Percentiles rank a stretch among this genome's conserved stretches.
These are phyloP conservation scores for Artemisia argyi DNA, from an alignment of 129 eudicot species.

Conservation along the genomic window DNA sequence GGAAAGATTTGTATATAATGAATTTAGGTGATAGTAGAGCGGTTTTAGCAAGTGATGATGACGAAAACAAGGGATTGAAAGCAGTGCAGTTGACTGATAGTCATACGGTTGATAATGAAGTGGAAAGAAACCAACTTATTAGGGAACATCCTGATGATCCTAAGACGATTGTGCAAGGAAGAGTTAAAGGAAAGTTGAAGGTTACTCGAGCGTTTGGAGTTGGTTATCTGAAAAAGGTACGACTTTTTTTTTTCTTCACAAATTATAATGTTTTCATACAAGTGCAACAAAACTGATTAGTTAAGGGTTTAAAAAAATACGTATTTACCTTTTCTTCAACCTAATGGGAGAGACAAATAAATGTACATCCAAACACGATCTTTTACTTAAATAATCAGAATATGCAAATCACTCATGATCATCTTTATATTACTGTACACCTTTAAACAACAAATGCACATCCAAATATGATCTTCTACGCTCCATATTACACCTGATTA, in stretches of 20 bases:
- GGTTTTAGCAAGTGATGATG: conserved; percentile 63
- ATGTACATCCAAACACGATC: neutral
- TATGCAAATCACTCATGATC: neutral
- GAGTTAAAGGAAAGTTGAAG: conserved; percentile 90
- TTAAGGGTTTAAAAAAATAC: neutral
- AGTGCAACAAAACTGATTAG: neutral
- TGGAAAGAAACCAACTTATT: conserved; percentile 64
- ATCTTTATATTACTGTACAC: neutral
- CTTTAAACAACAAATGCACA: no score
- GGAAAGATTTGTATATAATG: conserved; percentile 71
- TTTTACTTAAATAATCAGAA: neutral
- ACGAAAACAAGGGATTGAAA: conserved; percentile 39
- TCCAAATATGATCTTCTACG: no score
- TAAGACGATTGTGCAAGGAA: conserved; percentile 59
- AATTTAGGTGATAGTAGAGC: conserved; percentile 97
- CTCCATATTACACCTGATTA: no score
- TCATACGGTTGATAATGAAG: conserved; percentile 83
- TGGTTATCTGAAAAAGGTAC: conserved; percentile 97
- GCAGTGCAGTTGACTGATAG: conserved; percentile 80
- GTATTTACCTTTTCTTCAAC: neutral
- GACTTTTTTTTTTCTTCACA: neutral
- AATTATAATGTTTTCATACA: neutral
- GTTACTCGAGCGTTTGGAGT: conserved; percentile 99
- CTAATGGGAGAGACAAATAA: neutral
- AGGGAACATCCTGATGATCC: conserved; percentile 88